phyloP scores from a whole-genome alignment of 495 filamentous ascomycete species.

The Extremus antarcticus region DNA sequence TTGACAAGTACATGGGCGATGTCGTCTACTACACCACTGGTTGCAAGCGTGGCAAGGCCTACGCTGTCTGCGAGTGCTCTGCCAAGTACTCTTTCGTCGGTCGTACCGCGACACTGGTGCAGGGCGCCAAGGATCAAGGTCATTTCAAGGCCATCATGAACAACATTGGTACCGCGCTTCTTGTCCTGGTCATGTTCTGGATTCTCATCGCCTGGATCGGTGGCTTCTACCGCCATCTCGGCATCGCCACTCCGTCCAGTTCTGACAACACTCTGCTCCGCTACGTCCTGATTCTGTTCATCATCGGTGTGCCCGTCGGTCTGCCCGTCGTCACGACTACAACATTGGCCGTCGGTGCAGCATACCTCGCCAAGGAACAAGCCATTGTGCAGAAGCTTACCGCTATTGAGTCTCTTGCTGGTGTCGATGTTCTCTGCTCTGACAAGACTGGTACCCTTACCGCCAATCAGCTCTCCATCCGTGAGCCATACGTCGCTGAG shows the following conservation, averaged over 20 bases:
- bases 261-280: conserved; percentile 48
- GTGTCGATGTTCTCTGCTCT: conserved; percentile 66
- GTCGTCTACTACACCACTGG: conserved; percentile 65
- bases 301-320: conserved; percentile 68
- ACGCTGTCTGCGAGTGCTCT: conserved; percentile 51
- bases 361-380: conserved; percentile 63
- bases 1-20: conserved; percentile 69
- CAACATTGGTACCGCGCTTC: conserved; percentile 55
- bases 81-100: conserved; percentile 62
- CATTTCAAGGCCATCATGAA: conserved; percentile 81
- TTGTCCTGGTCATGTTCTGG: conserved; percentile 63
- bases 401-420: conserved; percentile 65
- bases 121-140: conserved; percentile 59
- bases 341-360: conserved; percentile 63
- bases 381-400: conserved; percentile 69
- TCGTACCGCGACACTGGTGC: conserved; percentile 57
- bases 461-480: conserved; percentile 64
- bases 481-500: conserved; percentile 64
- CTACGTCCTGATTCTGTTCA: conserved; percentile 57
- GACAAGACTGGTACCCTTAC: conserved; percentile 62
- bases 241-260: conserved; percentile 53
- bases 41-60: conserved; percentile 69
- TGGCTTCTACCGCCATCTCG: conserved; percentile 62
- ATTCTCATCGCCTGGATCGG: conserved; percentile 64
- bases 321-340: conserved; percentile 65